Evolutionary conservation across 768 basidiomycete genomes (phyloP).

Genomic region (Suillus alpinus): DNA sequence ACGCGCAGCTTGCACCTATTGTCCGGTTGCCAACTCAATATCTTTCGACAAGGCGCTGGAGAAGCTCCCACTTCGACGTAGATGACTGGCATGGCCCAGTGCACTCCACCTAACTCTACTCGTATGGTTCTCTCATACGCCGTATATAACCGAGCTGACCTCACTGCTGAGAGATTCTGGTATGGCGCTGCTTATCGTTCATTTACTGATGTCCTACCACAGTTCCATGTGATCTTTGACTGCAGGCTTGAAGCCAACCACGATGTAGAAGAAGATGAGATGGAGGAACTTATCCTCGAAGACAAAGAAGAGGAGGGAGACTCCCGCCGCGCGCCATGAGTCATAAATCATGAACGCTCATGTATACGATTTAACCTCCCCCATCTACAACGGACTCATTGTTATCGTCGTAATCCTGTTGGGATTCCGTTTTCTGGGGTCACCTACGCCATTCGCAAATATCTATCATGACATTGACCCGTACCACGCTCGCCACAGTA

Average conservation of each 20-base stretch:
- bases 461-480: conserved; percentile 35
- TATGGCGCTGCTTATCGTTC: neutral
- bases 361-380: conserved; percentile 10
- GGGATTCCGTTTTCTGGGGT: conserved; percentile 1
- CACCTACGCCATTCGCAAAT: conserved; percentile 9
- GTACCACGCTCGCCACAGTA: conserved; percentile 14
- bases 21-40: too few species aligned
- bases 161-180: too few species aligned
- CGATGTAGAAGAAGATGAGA: conserved; percentile 63
- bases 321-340: conserved; percentile 20
- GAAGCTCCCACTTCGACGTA: too few species aligned
- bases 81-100: too few species aligned
- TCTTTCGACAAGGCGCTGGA: too few species aligned
- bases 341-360: conserved; percentile 11
- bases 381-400: conserved; percentile 13
- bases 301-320: conserved; percentile 53
- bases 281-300: conserved; percentile 64
- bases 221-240: conserved; percentile 74
- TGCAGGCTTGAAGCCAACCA: conserved; percentile 54
- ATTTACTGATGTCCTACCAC: neutral
- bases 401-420: conserved; percentile 23
- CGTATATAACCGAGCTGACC: too few species aligned
- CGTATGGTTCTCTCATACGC: too few species aligned
- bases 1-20: too few species aligned
- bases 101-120: too few species aligned